Evolutionary conservation across 2,329 filamentous ascomycete species (phyloP).

Genomic region (Paraphaeosphaeria minitans): DNA sequence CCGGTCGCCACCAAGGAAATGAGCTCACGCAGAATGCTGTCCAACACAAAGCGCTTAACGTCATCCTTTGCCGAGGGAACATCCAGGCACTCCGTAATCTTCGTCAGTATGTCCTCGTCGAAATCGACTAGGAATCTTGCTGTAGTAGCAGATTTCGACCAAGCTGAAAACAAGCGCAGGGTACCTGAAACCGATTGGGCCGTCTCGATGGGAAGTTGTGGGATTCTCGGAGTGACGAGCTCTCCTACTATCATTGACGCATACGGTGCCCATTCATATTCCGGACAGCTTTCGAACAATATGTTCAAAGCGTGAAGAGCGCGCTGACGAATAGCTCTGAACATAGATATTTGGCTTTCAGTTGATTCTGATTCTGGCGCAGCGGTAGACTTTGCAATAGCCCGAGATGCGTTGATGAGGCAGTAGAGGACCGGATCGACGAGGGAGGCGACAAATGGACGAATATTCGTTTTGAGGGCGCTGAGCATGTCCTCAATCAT

Average conservation of each 20-base stretch:
- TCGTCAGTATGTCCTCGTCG: conserved; percentile 64
- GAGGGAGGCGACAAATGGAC: conserved; percentile 69
- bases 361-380: conserved; percentile 42
- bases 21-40: conserved; percentile 67
- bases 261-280: conserved; percentile 75
- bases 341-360: conserved; percentile 56
- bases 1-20: conserved; percentile 25
- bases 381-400: conserved; percentile 31
- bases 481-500: conserved; percentile 88
- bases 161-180: conserved; percentile 79
- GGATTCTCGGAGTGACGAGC: conserved; percentile 75
- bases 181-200: conserved; percentile 86
- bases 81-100: conserved; percentile 73
- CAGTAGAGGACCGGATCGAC: conserved; percentile 83
- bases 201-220: conserved; percentile 81
- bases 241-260: conserved; percentile 73
- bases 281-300: conserved; percentile 74
- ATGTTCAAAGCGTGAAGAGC: conserved; percentile 83
- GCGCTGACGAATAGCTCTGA: conserved; percentile 69
- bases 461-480: conserved; percentile 76
- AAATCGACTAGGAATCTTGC: conserved; percentile 72
- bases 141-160: conserved; percentile 71
- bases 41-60: conserved; percentile 81
- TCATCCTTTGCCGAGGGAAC: conserved; percentile 80
- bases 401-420: conserved; percentile 68